phyloP scores from a whole-genome alignment of 2,329 filamentous ascomycete genomes.

The Xylaria sp. region DNA sequence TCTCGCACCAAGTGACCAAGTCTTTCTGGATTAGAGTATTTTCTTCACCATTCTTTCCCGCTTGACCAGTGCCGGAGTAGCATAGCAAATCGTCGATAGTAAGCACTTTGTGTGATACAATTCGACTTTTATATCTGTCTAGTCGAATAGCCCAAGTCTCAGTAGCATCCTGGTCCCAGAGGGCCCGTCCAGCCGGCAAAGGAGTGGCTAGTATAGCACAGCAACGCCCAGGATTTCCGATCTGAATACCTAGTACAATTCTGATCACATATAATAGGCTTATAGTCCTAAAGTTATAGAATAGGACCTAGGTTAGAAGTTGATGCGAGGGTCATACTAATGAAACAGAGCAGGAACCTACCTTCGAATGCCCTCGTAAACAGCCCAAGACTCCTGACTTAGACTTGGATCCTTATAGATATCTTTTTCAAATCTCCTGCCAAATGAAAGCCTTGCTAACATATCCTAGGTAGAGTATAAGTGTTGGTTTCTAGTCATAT shows the following conservation, averaged over 20 bases:
- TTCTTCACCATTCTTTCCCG: neutral
- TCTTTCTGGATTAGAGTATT: conserved; percentile 24
- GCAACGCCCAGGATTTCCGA: conserved; percentile 23
- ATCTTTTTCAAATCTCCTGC: neutral
- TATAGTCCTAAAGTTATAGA: conserved; percentile 20
- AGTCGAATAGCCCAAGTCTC: conserved; percentile 38
- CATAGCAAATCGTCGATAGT: conserved; percentile 26
- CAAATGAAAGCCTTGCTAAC: conserved; percentile 2
- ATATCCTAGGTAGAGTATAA: conserved; percentile 22
- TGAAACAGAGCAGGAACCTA: neutral
- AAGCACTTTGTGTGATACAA: conserved; percentile 15
- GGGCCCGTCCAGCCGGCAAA: conserved; percentile 32
- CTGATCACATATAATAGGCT: conserved; percentile 37
- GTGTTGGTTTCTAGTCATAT: neutral
- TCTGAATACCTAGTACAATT: conserved; percentile 34
- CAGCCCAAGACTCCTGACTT: conserved; percentile 14
- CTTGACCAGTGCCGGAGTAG: neutral
- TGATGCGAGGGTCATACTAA: neutral
- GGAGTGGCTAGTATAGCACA: conserved; percentile 27
- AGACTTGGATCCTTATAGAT: conserved; percentile 13
- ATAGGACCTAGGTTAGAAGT: neutral
- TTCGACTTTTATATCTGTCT: conserved; percentile 25
- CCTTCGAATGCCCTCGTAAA: conserved; percentile 29
- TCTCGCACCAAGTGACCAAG: conserved; percentile 44
- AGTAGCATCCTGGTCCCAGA: conserved; percentile 41